These are phyloP conservation scores for Lyophyllum shimeji DNA, from an alignment of 768 basidiomycete species.

Conservation along the genomic window DNA sequence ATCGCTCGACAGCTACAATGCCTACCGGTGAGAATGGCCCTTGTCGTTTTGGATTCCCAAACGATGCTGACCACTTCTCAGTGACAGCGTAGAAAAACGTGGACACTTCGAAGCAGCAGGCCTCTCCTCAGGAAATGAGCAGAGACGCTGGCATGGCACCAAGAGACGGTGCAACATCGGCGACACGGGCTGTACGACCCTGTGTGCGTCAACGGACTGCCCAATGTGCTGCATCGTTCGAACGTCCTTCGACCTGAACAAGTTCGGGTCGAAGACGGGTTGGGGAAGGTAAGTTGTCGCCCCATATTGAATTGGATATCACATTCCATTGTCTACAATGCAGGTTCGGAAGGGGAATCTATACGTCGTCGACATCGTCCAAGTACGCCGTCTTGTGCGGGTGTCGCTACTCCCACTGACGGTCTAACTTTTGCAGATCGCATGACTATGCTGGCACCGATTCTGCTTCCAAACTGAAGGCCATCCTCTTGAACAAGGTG, in stretches of 20 bases:
- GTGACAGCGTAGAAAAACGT: conserved; percentile 54
- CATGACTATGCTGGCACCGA: conserved; percentile 69
- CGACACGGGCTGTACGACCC: conserved; percentile 54
- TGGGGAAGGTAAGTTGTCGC: conserved; percentile 57
- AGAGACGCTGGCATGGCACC: conserved; percentile 77
- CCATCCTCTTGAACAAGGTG: conserved; percentile 72
- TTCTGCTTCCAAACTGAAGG: conserved; percentile 54
- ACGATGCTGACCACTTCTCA: neutral
- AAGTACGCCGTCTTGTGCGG: conserved; percentile 39
- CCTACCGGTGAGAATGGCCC: conserved; percentile 50
- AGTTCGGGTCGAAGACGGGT: conserved; percentile 68
- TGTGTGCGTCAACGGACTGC: conserved; percentile 56
- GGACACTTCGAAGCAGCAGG: conserved; percentile 57
- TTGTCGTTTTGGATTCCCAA: neutral
- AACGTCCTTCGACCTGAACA: conserved; percentile 61
- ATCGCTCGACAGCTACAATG: conserved; percentile 55
- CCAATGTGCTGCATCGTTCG: conserved; percentile 64
- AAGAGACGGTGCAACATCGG: conserved; percentile 64
- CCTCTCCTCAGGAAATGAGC: conserved; percentile 66
- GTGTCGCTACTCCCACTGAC: neutral
- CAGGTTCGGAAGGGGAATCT: conserved; percentile 71
- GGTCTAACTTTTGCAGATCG: conserved; percentile 36
- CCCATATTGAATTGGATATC: neutral
- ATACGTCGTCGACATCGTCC: conserved; percentile 78
- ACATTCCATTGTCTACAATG: neutral